Percentiles rank a stretch among this genome's conserved stretches.
Evolutionary conservation across 805 yeast species (phyloP).

Genomic region (Nakazawaea molendinolei): DNA sequence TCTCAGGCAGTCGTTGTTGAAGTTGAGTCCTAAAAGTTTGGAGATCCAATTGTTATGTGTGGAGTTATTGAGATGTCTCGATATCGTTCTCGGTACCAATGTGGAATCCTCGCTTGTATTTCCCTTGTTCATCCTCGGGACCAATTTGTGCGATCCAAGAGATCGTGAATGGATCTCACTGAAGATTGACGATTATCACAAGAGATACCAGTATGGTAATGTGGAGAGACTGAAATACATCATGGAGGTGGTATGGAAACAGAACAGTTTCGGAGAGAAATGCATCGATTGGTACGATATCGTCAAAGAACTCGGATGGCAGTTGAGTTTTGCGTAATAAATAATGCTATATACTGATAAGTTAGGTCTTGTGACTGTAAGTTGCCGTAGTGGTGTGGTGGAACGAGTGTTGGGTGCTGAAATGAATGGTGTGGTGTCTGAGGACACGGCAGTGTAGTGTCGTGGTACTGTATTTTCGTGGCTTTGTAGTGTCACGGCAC

Average conservation of each 20-base stretch:
- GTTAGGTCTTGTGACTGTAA: too few species aligned
- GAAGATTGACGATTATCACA: slow-evolving; percentile 49
- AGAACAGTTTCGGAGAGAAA: slow-evolving; percentile 43
- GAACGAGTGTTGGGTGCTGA: too few species aligned
- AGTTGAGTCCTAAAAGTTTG: slow-evolving; percentile 52
- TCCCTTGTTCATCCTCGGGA: slow-evolving; percentile 74
- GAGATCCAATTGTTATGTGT: slow-evolving; percentile 55
- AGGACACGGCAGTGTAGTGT: too few species aligned
- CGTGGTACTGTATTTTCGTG: too few species aligned
- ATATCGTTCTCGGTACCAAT: slow-evolving; percentile 54
- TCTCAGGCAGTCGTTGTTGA: slow-evolving; percentile 56
- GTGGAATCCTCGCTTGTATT: slow-evolving; percentile 70
- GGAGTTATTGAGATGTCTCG: slow-evolving; percentile 50
- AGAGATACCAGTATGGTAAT: slow-evolving; percentile 65
- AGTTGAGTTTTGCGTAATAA: slow-evolving; percentile 63
- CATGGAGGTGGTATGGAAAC: slow-evolving; percentile 42
- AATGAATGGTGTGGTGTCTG: too few species aligned
- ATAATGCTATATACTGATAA: neutral
- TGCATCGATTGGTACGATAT: slow-evolving; percentile 71
- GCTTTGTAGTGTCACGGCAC: too few species aligned
- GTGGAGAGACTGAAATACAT: slow-evolving; percentile 36
- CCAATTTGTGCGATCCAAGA: slow-evolving; percentile 49
- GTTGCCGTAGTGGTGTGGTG: too few species aligned
- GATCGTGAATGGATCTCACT: slow-evolving; percentile 45
- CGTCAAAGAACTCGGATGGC: slow-evolving; percentile 67